These are phyloP conservation scores for Conringia planisiliqua DNA, from an alignment of 345 rosid genomes.

Conservation along the genomic window DNA sequence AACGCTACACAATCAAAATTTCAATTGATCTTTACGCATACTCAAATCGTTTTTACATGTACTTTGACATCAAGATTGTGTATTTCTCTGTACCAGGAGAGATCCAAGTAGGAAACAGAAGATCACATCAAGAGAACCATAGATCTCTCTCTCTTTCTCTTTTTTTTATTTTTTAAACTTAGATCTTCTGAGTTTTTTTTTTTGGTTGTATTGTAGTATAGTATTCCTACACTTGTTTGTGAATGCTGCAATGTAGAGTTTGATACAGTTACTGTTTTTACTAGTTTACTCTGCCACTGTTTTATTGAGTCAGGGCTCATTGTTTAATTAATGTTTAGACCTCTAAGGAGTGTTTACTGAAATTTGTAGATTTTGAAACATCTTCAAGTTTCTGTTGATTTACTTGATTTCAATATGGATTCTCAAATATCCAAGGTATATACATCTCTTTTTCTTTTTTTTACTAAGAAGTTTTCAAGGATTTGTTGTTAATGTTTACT, in stretches of 20 bases:
- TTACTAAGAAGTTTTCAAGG: neutral
- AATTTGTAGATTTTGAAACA: slow-evolving; percentile 5
- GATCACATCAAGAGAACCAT: slow-evolving; percentile 28
- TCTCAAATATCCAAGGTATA: neutral
- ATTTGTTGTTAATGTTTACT: neutral
- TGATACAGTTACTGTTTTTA: neutral
- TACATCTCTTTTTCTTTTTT: neutral
- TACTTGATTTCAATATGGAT: neutral
- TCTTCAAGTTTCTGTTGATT: neutral
- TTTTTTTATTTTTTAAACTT: neutral
- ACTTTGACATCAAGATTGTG: slow-evolving; percentile 14
- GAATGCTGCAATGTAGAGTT: slow-evolving; percentile 19
- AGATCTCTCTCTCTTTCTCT: neutral
- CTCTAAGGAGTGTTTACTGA: slow-evolving; percentile 16
- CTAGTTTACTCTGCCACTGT: neutral
- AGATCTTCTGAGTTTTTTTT: neutral
- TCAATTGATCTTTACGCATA: neutral
- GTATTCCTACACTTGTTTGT: neutral
- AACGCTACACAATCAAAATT: neutral
- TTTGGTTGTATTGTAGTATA: neutral
- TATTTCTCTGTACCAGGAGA: slow-evolving; percentile 24
- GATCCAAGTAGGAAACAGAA: slow-evolving; percentile 30
- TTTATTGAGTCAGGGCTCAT: neutral
- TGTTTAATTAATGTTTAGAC: neutral
- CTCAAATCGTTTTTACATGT: neutral